Evolutionary conservation across 805 yeast species (phyloP), one percentile per base, ranked within the genome.

Genomic region (Ogataea corticis): DNA sequence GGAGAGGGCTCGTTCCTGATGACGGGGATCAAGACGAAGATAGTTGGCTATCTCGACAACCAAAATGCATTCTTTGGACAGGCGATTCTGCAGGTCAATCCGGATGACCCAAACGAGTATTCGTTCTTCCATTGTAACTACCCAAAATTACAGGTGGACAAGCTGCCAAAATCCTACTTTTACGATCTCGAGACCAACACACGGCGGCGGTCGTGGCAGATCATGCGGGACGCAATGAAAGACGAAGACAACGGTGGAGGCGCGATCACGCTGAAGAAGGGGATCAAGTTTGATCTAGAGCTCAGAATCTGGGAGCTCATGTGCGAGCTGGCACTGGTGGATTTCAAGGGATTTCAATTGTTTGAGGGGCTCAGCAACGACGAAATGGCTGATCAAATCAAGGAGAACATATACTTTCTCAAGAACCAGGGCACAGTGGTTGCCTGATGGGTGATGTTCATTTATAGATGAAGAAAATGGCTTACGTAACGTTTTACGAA

Each of bases 71-170:
- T 62, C 42, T 46, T 33, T 17, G 69, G 69, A 2, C 67, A 62
- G 42, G 60, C 66, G 7, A 63, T 65, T 15, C 38, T 64, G 38
- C 69, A 65, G 40, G 48, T 38, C 12, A 56, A 64, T 41, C 69
- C 69, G 4, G 54, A 50, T 35, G 55, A 59, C 41, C 33, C 36
- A 14, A 37, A 50, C n/a, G 44, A 44, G 28, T 58, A 44, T 31
- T 54, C 62, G 35, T 65, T 65, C 37, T 48, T 64, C 41, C 69
- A 65, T 46, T 46, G 62, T 44, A 65, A 65, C 38, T 58, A 62
- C 41, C 69, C 69, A 3, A 65, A 65, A 31, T 39, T 63, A 16
- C 47, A 57, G 21, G 38, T 61, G 10, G 54, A 58, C 38, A 33
- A 56, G 32, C 42, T 60, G 2, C 39, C 45, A 1, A 46, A 54